Percentiles rank a stretch among this genome's conserved stretches.
These are phyloP conservation scores for Cryptococcus sp. DNA, from an alignment of 1,284 basidiomycete genomes.

Conservation along the genomic window DNA sequence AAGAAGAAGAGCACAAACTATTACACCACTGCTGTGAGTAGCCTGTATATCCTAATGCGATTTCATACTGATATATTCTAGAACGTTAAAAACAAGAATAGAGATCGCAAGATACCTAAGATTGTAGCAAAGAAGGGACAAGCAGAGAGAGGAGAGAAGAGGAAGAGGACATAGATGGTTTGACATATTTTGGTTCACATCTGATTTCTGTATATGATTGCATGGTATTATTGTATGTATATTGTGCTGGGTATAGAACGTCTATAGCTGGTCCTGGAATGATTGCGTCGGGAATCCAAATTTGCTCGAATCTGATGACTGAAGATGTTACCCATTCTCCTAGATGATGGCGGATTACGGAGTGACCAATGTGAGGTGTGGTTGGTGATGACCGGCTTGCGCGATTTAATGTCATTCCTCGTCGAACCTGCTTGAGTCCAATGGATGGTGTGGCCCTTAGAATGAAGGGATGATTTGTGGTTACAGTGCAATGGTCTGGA, in stretches of 20 bases:
- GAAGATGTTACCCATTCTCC: too few relatives aligned
- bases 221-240: not conserved
- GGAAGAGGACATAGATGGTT: not conserved
- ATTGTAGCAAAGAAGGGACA: constrained; percentile 1
- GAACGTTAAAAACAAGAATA: constrained; percentile 84
- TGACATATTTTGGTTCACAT: too few relatives aligned
- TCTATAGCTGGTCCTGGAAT: not conserved
- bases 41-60: not conserved
- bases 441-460: too few relatives aligned
- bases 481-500: constrained; percentile 63
- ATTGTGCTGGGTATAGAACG: not conserved
- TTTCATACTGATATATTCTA: constrained; percentile 2
- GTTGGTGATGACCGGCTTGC: too few relatives aligned
- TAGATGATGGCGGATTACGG: too few relatives aligned
- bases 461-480: not conserved
- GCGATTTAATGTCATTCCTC: too few relatives aligned
- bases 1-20: constrained; percentile 93
- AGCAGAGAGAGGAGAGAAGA: constrained; percentile 6
- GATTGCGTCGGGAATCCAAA: not conserved
- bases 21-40: constrained; percentile 60
- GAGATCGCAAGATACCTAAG: constrained; percentile 44
- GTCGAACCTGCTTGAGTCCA: too few relatives aligned
- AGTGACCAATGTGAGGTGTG: too few relatives aligned
- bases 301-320: too few relatives aligned
- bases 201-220: not conserved